Evolutionary conservation across 805 yeast genomes (phyloP).

Genomic region (Jamesozyma piceae): DNA sequence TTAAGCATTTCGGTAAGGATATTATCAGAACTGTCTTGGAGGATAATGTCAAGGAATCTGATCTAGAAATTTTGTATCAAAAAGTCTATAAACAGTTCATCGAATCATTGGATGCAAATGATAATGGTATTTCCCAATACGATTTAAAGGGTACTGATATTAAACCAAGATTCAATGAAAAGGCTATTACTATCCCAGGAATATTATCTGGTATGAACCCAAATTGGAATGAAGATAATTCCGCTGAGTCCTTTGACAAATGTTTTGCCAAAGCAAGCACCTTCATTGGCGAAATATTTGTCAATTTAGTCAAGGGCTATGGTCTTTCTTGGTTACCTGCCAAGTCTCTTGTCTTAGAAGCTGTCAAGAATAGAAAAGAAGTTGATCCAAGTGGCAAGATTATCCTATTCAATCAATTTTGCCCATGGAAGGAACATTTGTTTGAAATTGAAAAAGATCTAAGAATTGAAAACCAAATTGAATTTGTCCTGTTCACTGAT

Average conservation of each 20-base stretch:
- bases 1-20: slow-evolving; percentile 74
- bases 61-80: slow-evolving; percentile 56
- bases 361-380: slow-evolving; percentile 49
- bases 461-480: slow-evolving; percentile 44
- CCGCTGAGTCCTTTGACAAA: slow-evolving; percentile 54
- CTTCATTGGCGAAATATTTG: slow-evolving; percentile 77
- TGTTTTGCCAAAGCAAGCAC: slow-evolving; percentile 62
- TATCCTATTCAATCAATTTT: slow-evolving; percentile 61
- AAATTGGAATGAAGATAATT: slow-evolving; percentile 62
- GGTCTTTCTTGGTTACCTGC: slow-evolving; percentile 93
- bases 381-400: slow-evolving; percentile 65
- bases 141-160: slow-evolving; percentile 33
- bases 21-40: slow-evolving; percentile 44
- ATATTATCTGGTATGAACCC: slow-evolving; percentile 78
- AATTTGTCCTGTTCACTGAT: slow-evolving; percentile 76
- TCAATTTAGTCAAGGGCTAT: slow-evolving; percentile 52
- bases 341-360: slow-evolving; percentile 60
- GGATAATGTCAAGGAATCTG: slow-evolving; percentile 27
- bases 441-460: slow-evolving; percentile 59
- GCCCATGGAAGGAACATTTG: slow-evolving; percentile 94
- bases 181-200: slow-evolving; percentile 67
- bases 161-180: slow-evolving; percentile 58
- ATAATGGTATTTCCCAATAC: slow-evolving; percentile 79
- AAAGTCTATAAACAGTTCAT: slow-evolving; percentile 80
- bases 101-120: slow-evolving; percentile 92